phyloP scores from a whole-genome alignment of 116 monocot genomes.

The Trichopus zeylanicus region DNA sequence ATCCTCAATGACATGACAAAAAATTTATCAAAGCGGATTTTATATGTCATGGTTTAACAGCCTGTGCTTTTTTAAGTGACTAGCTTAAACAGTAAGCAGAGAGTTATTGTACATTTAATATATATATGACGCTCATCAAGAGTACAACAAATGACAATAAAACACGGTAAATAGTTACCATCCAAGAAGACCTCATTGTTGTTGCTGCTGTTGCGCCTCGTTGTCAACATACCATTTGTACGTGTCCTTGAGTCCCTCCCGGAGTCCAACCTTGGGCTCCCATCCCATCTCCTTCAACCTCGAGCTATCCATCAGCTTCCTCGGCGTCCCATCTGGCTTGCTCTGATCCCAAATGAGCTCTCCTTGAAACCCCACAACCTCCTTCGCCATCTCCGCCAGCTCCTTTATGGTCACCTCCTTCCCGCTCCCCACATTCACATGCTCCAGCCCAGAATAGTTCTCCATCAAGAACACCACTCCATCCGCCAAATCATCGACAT shows the following conservation, averaged over 20 bases:
- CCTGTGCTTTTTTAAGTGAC: no score
- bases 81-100: no score
- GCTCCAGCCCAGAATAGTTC: conserved; percentile 59
- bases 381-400: conserved; percentile 78
- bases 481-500: conserved; percentile 82
- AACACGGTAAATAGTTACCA: no score
- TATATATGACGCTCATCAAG: no score
- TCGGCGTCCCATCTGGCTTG: conserved; percentile 82
- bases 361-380: conserved; percentile 71
- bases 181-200: no score
- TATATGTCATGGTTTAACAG: no score
- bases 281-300: conserved; percentile 62
- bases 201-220: conserved; percentile 24
- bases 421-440: conserved; percentile 89
- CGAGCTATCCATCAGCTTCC: conserved; percentile 86
- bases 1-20: no score
- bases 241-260: conserved; percentile 61
- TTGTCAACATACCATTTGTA: conserved; percentile 88
- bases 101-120: no score
- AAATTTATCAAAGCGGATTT: no score
- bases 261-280: conserved; percentile 52
- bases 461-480: conserved; percentile 79
- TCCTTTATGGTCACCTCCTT: conserved; percentile 80
- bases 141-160: no score
- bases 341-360: conserved; percentile 59